These are phyloP conservation scores for Hebeloma cylindrosporum DNA, from an alignment of 768 basidiomycete species.

Conservation along the genomic window DNA sequence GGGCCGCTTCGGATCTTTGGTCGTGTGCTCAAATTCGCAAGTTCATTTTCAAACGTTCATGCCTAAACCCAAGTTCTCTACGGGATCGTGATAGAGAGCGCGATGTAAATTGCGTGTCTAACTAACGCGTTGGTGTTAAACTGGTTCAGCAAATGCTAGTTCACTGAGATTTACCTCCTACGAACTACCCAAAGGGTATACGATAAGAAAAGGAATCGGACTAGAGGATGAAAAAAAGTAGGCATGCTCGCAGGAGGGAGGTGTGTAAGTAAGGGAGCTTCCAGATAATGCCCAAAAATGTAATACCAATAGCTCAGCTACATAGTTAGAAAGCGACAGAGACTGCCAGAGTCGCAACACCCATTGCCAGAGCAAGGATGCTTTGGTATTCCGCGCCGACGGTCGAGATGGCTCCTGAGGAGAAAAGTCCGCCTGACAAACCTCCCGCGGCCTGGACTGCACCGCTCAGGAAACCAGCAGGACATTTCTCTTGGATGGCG, in stretches of 20 bases:
- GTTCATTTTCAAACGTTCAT: too few relatives aligned
- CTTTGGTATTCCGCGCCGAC: conserved; percentile 21
- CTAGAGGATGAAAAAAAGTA: conserved; percentile 8
- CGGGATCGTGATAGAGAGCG: too few relatives aligned
- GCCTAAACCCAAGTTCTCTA: too few relatives aligned
- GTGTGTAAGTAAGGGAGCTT: conserved; percentile 13
- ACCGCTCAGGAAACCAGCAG: conserved; percentile 64
- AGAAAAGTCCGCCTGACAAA: conserved; percentile 29
- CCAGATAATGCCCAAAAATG: not conserved
- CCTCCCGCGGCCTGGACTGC: conserved; percentile 70
- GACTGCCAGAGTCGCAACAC: conserved; percentile 26
- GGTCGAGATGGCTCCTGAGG: conserved; percentile 25
- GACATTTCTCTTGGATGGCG: conserved; percentile 64
- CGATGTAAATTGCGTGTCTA: too few relatives aligned
- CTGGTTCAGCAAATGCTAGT: conserved; percentile 11
- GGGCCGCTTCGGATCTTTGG: too few relatives aligned
- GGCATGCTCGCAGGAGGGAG: conserved; percentile 12
- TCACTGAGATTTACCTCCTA: conserved; percentile 14
- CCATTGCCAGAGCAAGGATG: conserved; percentile 26
- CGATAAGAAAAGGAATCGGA: conserved; percentile 8
- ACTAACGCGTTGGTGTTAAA: not conserved
- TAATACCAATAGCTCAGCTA: conserved; percentile 19
- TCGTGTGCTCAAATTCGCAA: too few relatives aligned
- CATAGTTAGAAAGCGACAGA: conserved; percentile 20
- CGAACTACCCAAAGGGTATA: conserved; percentile 22